Evolutionary conservation across 78 protist species (phyloP).

Genomic region (Dictyostelium intermedium): DNA sequence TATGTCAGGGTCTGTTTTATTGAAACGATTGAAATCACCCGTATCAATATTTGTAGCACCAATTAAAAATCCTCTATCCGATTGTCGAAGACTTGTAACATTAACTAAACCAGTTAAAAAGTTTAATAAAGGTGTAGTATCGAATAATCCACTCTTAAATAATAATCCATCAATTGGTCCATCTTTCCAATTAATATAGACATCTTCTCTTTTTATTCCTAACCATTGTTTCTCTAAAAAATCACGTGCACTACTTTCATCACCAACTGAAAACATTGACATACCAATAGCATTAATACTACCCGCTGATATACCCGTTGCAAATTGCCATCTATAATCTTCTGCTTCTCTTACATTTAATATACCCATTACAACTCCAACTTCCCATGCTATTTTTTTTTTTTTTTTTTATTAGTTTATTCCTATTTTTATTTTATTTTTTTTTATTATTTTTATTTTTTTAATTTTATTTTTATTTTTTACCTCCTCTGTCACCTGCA

Average conservation of each 20-base stretch:
- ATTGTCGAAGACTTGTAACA: neutral
- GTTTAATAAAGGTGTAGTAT: neutral
- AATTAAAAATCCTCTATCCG: conserved; percentile 24
- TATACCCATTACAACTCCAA: neutral
- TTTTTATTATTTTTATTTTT: too few relatives aligned
- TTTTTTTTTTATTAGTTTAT: too few relatives aligned
- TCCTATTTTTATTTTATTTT: too few relatives aligned
- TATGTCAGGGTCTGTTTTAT: conserved; percentile 21
- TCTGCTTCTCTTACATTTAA: neutral
- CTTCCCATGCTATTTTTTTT: neutral
- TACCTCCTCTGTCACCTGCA: neutral
- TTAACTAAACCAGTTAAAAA: neutral
- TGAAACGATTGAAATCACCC: conserved; percentile 15
- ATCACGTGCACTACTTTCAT: conserved; percentile 7
- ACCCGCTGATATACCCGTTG: conserved; percentile 62
- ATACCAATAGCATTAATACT: conserved; percentile 61
- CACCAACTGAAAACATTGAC: conserved; percentile 42
- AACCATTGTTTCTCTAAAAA: conserved; percentile 30
- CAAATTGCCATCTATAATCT: conserved; percentile 33
- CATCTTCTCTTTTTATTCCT: neutral
- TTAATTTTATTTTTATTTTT: too few relatives aligned
- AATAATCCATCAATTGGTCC: conserved; percentile 51
- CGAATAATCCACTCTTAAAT: conserved; percentile 4
- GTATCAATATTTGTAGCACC: conserved; percentile 50
- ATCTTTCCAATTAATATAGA: conserved; percentile 29